Base-by-base conservation (phyloP, 2,329 filamentous ascomycete genomes). In the Pseudogymnoascus sp. region DNA sequence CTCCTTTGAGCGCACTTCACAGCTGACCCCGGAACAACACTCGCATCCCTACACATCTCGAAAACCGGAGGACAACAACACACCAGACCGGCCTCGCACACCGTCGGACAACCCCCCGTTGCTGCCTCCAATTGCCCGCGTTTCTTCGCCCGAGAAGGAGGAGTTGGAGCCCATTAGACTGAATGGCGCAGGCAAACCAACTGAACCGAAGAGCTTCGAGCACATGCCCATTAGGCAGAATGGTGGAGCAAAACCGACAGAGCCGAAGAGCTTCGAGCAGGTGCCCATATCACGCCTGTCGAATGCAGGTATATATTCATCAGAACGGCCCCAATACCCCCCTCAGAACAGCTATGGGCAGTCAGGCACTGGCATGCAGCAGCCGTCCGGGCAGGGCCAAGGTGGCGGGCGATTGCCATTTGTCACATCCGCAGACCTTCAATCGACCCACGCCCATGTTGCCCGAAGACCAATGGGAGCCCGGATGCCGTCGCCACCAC, bases 21-120 rank as follows among this genome's bases (percentile, higher is more conserved):
- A 68, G 59, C 44, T 65, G 14, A 37, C 50, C n/a, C 31, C 60
- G 25, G 36, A 60, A 36, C 69, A 72, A 59, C 70, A 72, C 63
- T 67, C 63, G 12, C 71, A 73, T 60, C 68, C 71, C 3, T 65
- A 67, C 11, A 37, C 16, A 31, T 44, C 50, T 64, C 66, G 69
- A 66, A 66, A 65, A 34, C 67, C 67, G 62, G 69, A 70, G 64
- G 63, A 60, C 11, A 62, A 37, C 38, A 61, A 62, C 18, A 16
- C 60, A 36, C 34, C 28, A 28, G 23, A 62, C 14, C 2, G 18
- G 8, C 31, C 31, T 14, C 44, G 25, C 12, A 28, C 61, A 23
- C 60, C 62, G 31, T 64, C 68, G 11, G 64, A 61, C 5, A 69
- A 78, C 36, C 78, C 83, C 62, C 81, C 81, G 6, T 77, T 75